Evolutionary conservation across 2,329 filamentous ascomycete genomes (phyloP), one percentile per base, ranked within the genome.

Genomic region (Cordyceps cicadae): DNA sequence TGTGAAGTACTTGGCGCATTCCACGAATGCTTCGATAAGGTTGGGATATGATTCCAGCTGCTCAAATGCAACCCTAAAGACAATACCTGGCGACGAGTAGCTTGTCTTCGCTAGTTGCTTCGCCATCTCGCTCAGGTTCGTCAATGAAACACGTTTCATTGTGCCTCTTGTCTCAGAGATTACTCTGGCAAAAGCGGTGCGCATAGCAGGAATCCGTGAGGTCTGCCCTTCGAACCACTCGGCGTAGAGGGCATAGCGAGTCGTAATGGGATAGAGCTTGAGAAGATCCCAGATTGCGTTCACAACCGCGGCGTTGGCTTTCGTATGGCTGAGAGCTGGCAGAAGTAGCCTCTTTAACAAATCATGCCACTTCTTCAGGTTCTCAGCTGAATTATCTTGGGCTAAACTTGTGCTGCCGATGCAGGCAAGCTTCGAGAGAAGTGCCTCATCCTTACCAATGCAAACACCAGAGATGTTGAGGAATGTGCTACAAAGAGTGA

Each of bases 11-110:
- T 90, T 88, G 45, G 90, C 92, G 69, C 92, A 97, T 70, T 97
- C 92, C 15, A 97, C 92, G 63, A 99, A 90, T 5, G 91, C 90
- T 63, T 96, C 90, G 61, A 96, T 96, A 63, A 99, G 82, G 70
- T 97, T 99, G 70, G 89, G 89, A 71, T 99, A 99, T 0, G 89
- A 87, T 73, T 99, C 92, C 62, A 97, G 90, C 72, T 97, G 92
- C 64, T 87, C 87, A 62, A 99, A 85, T 7, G 92, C 91, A 61
- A 93, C 89, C 68, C 87, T 87, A 76, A 97, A 96, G 26, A 97
- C 92, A 61, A 96, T 83, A 29, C 93, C 93, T 1, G 94, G 95
- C 49, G 91, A 94, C 1, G 91, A 87, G 68, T 91, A 89, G 29
- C 92, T 92, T n/a, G 92, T 89, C 74, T 97, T 97, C 9, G 93